Evolutionary conservation across 768 basidiomycete species (phyloP), one percentile per base, ranked within the genome.

Genomic region (Dentipellis fragilis): DNA sequence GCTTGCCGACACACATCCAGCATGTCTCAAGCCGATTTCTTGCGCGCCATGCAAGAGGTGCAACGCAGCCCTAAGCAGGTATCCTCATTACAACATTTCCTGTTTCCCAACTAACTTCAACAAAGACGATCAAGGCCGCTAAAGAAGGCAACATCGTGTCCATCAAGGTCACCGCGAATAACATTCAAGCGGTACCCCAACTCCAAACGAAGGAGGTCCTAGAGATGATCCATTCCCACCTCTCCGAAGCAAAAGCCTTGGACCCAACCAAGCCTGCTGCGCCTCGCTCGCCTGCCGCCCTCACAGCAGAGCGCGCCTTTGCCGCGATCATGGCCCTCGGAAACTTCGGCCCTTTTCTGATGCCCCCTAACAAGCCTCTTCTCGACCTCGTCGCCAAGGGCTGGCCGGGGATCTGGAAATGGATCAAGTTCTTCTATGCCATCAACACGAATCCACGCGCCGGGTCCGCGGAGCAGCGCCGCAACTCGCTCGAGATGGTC

Each of bases 401-500:
- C 4, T 74, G 72, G 72, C 68, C 66, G 1, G 69, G 66, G 9
- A 61, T 71, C 14, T 72, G 66, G 63, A 69, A 71, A 57, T 73
- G 73, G 71, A 68, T 69, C 51, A 62, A 60, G 1, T 72, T 64
- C 60, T 64, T 73, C 45, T 68, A 64, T 62, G 58, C 63, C 10
- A 57, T 61, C 4, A 65, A 68, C 34, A 59, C 69, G 39, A 58
- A 65, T 36, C 52, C 58, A 34, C 49, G 51, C 22, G 54, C 58
- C 22, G 53, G 57, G n/a, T 47, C 58, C 12, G 54, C 63, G 5
- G 50, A 60, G 36, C 55, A 56, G 7, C 54, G 64, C 22, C 61
- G 64, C 36, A 45, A 54, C 22, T 54, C 68, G 9, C 55, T 71
- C 49, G 71, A 72, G 51, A 50, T 70, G 17, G 62, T 72, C 29